Percentiles rank a stretch among this genome's conserved stretches.
phyloP scores from a whole-genome alignment of 768 basidiomycete genomes.

The Suillus variegatus region DNA sequence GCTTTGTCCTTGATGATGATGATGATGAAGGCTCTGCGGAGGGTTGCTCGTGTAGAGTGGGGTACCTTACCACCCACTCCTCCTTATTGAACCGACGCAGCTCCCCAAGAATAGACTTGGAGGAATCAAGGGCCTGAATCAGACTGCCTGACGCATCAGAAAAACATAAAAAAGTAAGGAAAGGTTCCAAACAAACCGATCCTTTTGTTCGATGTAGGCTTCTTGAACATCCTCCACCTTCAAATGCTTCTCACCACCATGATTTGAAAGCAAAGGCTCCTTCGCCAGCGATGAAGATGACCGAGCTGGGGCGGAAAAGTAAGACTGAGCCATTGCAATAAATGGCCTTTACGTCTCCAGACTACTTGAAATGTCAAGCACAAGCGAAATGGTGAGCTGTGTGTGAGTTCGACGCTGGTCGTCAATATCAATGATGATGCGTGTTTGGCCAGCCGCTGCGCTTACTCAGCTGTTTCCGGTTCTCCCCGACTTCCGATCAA shows the following conservation, averaged over 20 bases:
- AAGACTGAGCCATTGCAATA: conserved; percentile 9
- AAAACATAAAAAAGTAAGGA: neutral
- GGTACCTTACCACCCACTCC: conserved; percentile 90
- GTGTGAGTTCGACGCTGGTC: neutral
- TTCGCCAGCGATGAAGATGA: conserved; percentile 8
- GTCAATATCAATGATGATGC: neutral
- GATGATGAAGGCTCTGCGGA: conserved; percentile 24
- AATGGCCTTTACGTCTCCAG: neutral
- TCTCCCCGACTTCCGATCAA: neutral
- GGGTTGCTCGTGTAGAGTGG: conserved; percentile 59
- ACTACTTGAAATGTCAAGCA: conserved; percentile 5
- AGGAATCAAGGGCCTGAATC: conserved; percentile 72
- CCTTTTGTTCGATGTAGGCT: conserved; percentile 72
- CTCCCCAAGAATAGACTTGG: conserved; percentile 67
- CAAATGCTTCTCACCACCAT: conserved; percentile 32
- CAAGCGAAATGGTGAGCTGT: neutral
- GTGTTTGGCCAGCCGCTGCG: neutral
- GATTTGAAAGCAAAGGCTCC: conserved; percentile 16
- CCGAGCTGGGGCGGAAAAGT: conserved; percentile 3
- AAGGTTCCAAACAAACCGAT: conserved; percentile 52
- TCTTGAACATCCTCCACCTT: conserved; percentile 75
- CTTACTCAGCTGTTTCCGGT: conserved; percentile 7
- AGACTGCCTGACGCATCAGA: conserved; percentile 49
- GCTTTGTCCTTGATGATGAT: conserved; percentile 25
- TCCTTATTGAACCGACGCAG: conserved; percentile 81